A percentile compares a stretch with the other conserved stretches of the same genome.
Evolutionary conservation across 805 yeast genomes (phyloP).

Genomic region (Wickerhamomyces canadensis): DNA sequence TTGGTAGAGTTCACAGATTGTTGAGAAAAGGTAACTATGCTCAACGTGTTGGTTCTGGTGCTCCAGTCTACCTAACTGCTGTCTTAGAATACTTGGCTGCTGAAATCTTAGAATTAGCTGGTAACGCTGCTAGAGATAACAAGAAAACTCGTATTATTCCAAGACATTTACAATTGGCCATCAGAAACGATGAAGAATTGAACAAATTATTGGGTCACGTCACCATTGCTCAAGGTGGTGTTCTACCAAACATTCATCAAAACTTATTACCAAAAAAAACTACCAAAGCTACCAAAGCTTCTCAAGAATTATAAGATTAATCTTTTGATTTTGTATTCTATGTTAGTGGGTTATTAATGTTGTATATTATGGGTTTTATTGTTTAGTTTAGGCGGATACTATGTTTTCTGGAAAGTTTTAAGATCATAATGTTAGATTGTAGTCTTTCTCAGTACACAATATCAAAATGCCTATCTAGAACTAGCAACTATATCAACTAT

Average conservation of each 20-base stretch:
- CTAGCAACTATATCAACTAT: conserved; percentile 49
- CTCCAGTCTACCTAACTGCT: conserved; percentile 96
- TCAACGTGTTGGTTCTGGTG: conserved; percentile 98
- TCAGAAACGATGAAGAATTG: conserved; percentile 98
- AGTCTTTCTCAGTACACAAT: not conserved
- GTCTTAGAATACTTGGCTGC: conserved; percentile 97
- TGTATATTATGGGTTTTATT: conserved; percentile 19
- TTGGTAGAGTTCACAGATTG: conserved; percentile 97
- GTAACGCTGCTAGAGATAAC: conserved; percentile 99
- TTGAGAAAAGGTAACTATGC: conserved; percentile 97
- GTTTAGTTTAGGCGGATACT: conserved; percentile 16
- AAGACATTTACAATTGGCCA: conserved; percentile 97
- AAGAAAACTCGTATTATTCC: conserved; percentile 98
- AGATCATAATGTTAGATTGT: not conserved
- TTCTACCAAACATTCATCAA: conserved; percentile 95
- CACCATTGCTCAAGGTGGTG: conserved; percentile 99
- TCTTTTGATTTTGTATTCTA: conserved; percentile 1
- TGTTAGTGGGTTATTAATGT: conserved; percentile 12
- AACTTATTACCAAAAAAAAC: conserved; percentile 81
- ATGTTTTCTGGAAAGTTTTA: conserved; percentile 13
- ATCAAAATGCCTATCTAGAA: conserved; percentile 5
- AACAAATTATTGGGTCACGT: conserved; percentile 91
- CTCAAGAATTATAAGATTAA: conserved; percentile 50
- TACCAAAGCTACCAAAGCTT: conserved; percentile 52
- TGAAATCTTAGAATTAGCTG: conserved; percentile 97